Evolutionary conservation across 1,284 basidiomycete species (phyloP).

Genomic region (Retiboletus flavoniger): DNA sequence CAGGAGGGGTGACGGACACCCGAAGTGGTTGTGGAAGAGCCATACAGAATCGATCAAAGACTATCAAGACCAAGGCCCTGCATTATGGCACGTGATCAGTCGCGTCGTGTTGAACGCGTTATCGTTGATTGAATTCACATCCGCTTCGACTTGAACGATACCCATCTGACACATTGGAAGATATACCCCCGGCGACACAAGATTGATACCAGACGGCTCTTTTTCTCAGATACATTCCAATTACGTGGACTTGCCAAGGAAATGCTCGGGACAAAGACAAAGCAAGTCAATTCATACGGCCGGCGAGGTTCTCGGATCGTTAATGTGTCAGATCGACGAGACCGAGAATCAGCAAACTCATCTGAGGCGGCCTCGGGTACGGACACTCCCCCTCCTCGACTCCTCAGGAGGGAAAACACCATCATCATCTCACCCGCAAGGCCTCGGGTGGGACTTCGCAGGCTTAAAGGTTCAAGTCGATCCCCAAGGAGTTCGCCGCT

Average conservation of each 20-base stretch:
- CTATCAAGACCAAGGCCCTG: neutral
- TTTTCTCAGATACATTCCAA: neutral
- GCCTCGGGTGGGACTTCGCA: conserved; percentile 10
- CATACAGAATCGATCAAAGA: conserved; percentile 38
- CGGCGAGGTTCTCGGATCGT: conserved; percentile 64
- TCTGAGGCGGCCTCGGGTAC: conserved; percentile 16
- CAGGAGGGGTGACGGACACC: conserved; percentile 68
- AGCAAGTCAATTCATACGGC: conserved; percentile 69
- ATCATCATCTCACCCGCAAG: conserved; percentile 27
- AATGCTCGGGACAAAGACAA: conserved; percentile 60
- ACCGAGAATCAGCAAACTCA: conserved; percentile 23
- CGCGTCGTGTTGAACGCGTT: conserved; percentile 12
- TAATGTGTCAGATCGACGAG: conserved; percentile 43
- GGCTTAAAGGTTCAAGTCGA: conserved; percentile 7
- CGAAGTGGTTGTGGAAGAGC: conserved; percentile 60
- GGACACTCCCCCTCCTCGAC: conserved; percentile 5
- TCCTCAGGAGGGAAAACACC: conserved; percentile 26
- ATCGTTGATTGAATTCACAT: neutral
- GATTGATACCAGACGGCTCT: neutral
- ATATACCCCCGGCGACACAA: conserved; percentile 1
- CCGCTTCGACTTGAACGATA: conserved; percentile 3
- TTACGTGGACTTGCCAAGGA: neutral
- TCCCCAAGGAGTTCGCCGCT: conserved; percentile 21
- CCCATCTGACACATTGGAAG: neutral
- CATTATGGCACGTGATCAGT: conserved; percentile 26